Evolutionary conservation across 345 rosid genomes (phyloP).

Genomic region (Linum tenue): DNA sequence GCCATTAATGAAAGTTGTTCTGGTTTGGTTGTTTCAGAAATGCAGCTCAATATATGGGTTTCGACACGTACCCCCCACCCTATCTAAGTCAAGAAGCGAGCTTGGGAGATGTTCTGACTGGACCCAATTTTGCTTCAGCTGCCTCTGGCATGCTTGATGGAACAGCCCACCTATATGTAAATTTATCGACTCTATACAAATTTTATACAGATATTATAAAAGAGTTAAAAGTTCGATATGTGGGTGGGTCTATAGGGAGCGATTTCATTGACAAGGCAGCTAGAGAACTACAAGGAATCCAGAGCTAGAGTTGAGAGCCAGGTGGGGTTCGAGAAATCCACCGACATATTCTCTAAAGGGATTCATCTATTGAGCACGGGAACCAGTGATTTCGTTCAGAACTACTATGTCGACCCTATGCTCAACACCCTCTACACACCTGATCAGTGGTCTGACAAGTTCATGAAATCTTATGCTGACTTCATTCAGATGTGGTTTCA

Average conservation of each 20-base stretch:
- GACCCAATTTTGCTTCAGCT: slow-evolving; percentile 86
- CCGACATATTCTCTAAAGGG: slow-evolving; percentile 39
- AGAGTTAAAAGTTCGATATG: background rate
- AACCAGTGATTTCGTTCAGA: slow-evolving; percentile 83
- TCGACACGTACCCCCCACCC: slow-evolving; percentile 70
- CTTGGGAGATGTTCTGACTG: slow-evolving; percentile 44
- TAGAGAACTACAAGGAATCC: slow-evolving; percentile 63
- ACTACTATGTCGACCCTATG: slow-evolving; percentile 68
- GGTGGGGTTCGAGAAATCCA: slow-evolving; percentile 49
- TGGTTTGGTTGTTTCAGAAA: slow-evolving; percentile 3
- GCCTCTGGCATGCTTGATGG: slow-evolving; percentile 68
- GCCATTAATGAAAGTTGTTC: slow-evolving; percentile 2
- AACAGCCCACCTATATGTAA: slow-evolving; percentile 64
- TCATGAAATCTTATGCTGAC: slow-evolving; percentile 51
- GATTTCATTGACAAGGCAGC: slow-evolving; percentile 59
- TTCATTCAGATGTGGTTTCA: slow-evolving; percentile 60
- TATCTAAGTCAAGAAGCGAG: slow-evolving; percentile 63
- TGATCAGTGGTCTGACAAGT: slow-evolving; percentile 53
- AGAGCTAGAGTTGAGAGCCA: slow-evolving; percentile 43
- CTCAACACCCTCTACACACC: slow-evolving; percentile 42
- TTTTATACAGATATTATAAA: background rate
- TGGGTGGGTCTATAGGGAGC: slow-evolving; percentile 40
- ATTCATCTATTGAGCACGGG: slow-evolving; percentile 85
- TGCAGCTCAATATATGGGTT: slow-evolving; percentile 81
- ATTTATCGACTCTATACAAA: background rate